These are phyloP conservation scores for Camelina hispida DNA, from an alignment of 345 rosid genomes.

Conservation along the genomic window DNA sequence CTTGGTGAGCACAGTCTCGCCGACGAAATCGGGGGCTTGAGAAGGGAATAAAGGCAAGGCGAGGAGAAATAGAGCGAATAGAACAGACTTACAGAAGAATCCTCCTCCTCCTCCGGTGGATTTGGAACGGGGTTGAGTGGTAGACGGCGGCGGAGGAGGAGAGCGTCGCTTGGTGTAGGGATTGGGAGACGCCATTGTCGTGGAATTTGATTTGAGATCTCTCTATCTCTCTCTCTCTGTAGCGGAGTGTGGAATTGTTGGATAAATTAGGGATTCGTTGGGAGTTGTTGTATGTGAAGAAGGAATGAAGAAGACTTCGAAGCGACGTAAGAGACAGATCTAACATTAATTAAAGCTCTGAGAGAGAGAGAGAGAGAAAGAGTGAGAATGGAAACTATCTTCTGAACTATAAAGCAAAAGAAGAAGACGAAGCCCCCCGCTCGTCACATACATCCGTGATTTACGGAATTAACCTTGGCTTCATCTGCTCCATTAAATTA, in stretches of 20 bases:
- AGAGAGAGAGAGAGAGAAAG: conserved; percentile 14
- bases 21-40: conserved; percentile 72
- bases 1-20: conserved; percentile 53
- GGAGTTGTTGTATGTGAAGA: conserved; percentile 3
- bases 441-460: conserved; percentile 33
- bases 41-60: conserved; percentile 81
- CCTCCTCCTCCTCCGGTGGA: conserved; percentile 32
- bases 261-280: conserved; percentile 14
- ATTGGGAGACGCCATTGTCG: conserved; percentile 58
- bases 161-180: conserved; percentile 39
- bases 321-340: conserved; percentile 55
- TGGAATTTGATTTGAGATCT: conserved; percentile 5
- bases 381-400: conserved; percentile 41
- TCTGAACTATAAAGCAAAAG: conserved; percentile 18
- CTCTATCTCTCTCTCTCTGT: too few relatives aligned
- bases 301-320: conserved; percentile 77
- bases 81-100: conserved; percentile 59
- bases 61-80: conserved; percentile 59
- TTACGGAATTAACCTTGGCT: conserved; percentile 50
- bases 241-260: conserved; percentile 34
- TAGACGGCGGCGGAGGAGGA: conserved; percentile 27
- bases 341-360: conserved; percentile 22
- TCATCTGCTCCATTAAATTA: neutral
- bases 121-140: conserved; percentile 20
- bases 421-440: conserved; percentile 22